Base-by-base conservation (phyloP, 1,284 basidiomycete species). In the Puccinia polysora region DNA sequence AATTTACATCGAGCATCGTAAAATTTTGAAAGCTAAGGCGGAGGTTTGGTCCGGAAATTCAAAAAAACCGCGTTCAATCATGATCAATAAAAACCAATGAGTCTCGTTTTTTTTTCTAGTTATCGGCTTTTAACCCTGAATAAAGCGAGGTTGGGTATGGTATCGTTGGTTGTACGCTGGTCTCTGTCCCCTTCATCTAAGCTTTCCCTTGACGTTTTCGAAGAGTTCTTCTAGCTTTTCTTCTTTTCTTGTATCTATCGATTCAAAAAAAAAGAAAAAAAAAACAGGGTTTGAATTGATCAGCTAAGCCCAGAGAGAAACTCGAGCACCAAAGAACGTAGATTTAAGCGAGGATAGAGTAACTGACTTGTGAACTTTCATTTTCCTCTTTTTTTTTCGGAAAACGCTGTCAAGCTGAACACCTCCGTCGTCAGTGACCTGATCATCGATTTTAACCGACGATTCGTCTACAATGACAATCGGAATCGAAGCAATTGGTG, bases 231-330 rank as follows among this genome's bases (percentile, higher is more conserved):
- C 47, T 14, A 59, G 65, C 65, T 59, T 69, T 69, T 69, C 65
- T 69, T 58, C 65, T 55, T 58, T 69, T 69, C 65, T 69, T 69
- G 40, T 69, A 69, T 45, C 65, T 69, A 49, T 14, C 32, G 28
- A 43, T 20, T 14, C 8, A 45, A 25, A 64, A 30, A 38, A n/a
- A 38, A 49, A 56, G 8, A 30, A 34, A 36, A 68, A 56, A 12
- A 36, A 43, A 38, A 40, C 7, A 20, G n/a, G 40, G 10, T 53
- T 25, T 28, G 58, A 45, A 15, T 20, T 45, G 34, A 40, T 38
- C 2, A 23, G n/a, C 20, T 5, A 5, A 36, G 36, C 14, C 12
- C 25, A 56, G 12, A 38, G 32, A 56, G 15, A 45, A 30, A 28
- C 3, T 12, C 4, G 25, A 10, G 32, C 3, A 68, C 40, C 28